These are phyloP conservation scores for Ilex asprella DNA, from an alignment of 257 asterid genomes.

Conservation along the genomic window DNA sequence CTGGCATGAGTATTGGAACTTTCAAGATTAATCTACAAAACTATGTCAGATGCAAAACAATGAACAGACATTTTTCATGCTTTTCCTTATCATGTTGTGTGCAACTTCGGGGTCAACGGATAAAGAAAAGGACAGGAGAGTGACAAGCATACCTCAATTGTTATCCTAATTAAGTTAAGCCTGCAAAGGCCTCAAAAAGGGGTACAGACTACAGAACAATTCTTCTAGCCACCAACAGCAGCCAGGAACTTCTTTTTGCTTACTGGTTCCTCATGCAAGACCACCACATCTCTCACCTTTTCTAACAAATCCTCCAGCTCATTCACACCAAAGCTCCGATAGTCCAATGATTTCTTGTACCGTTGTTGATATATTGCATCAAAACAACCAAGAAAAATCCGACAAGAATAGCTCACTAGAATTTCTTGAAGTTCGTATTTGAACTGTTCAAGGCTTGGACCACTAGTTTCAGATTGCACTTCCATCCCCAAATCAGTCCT, in stretches of 20 bases:
- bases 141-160: constrained; percentile 26
- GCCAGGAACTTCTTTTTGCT: constrained; percentile 55
- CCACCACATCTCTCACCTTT: constrained; percentile 66
- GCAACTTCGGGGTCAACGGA: constrained; percentile 1
- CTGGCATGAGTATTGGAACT: neutral
- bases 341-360: constrained; percentile 72
- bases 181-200: neutral
- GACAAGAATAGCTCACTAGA: constrained; percentile 78
- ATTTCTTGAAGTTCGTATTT: constrained; percentile 85
- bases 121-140: constrained; percentile 5
- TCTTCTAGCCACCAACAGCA: constrained; percentile 51
- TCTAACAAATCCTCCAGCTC: constrained; percentile 66
- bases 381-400: constrained; percentile 50
- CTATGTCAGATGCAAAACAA: neutral
- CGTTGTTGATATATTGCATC: constrained; percentile 71
- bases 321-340: constrained; percentile 55
- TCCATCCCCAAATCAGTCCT: constrained; percentile 16
- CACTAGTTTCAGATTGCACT: constrained; percentile 11
- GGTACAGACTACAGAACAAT: neutral
- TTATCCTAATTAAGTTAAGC: constrained; percentile 10
- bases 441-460: constrained; percentile 40
- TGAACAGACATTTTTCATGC: neutral
- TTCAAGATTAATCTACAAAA: neutral
- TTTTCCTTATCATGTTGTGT: neutral
- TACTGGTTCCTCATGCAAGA: constrained; percentile 64